Evolutionary conservation across 257 asterid species (phyloP), one percentile per base, ranked within the genome.

Genomic region (Cordia subcordata): DNA sequence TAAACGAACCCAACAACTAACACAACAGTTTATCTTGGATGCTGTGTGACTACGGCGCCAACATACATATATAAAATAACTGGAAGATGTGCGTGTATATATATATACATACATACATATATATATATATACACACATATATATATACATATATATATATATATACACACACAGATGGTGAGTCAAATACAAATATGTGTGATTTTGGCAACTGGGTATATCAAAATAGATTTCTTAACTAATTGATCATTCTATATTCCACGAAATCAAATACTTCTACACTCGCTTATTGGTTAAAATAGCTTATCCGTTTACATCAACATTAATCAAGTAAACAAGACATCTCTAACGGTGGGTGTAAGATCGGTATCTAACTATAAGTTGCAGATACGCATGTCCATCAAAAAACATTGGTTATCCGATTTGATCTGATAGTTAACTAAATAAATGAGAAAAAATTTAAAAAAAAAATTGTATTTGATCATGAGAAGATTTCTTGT

Each of bases 211-310:
- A 72, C 58, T 76, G 72, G 12, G 47, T 10, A 53, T 66, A 53
- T 67, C 23, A 65, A 72, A 82, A 70, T 62, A 63, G 91, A 79
- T 85, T 87, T 82, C 92, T 82, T 85, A 87, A 81, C 87, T 68
- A 82, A 77, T 75, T 81, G 81, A 82, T 79, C 67, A 82, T 82
- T 81, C 82, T 78, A 81, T 75, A 69, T 63, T 81, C 74, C 80
- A 85, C 82, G 89, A 85, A 82, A 82, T 68, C 64, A 72, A 80
- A 60, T 70, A 74, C 56, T 70, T 67, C 15, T 42, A 14, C 10
- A 42, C 55, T 66, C 37, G 8, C 21, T 12, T 21, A 16, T 49
- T 40, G 32, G 13, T 27, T 56, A 49, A 63, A 66, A 72, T 72
- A 75, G 78, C 61, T 77, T 79, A 66, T 61, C 76, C 72, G 67